Evolutionary conservation across 2,329 filamentous ascomycete species (phyloP), one percentile per base, ranked within the genome.

Genomic region (Tolypocladium pustulatum): DNA sequence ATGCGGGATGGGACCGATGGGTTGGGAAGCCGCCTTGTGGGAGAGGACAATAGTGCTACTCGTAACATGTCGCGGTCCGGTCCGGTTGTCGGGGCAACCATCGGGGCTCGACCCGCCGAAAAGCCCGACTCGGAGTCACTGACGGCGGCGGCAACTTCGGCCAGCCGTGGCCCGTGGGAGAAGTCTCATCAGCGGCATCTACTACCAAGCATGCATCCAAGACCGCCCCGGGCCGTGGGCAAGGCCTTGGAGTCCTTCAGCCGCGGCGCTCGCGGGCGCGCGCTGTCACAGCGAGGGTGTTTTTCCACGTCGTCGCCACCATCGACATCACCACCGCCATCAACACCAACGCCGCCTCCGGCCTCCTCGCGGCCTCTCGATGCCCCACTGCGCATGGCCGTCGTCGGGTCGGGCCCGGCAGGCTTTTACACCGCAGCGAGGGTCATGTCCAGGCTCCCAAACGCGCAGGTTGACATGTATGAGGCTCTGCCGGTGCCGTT

Each of bases 401-500:
- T 97, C 62, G 84, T 97, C 65, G 94, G 93, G 56, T 97, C 94
- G 34, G 94, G 94, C 1, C 94, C 94, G 1, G 94, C 94, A 15
- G 94, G 94, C 3, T 99, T 97, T 77, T 99, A 99, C 71, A 90
- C 93, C 0, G 88, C 94, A 1, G 90, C 94, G 67, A 84, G 91
- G 59, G 81, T 96, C 58, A 87, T 97, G 80, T 82, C 83, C 57
- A 90, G 86, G 67, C 80, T 94, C 41, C 79, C 85, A 27, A 78
- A 86, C 69, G 86, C 87, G 0, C 81, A 83, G 56, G 82, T 99
- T 27, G 93, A 97, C 73, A 97, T 99, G 93, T 99, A 96, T 69
- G 94, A 99, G 74, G 85, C 90, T 34, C 76, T 97, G 43, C 94
- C 94, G 0, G 91, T 96, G 4, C 94, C 94, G 0, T 99, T 90